These are phyloP conservation scores for Phytophthora hybrid DNA, from an alignment of 352 stramenopile species.

Conservation along the genomic window DNA sequence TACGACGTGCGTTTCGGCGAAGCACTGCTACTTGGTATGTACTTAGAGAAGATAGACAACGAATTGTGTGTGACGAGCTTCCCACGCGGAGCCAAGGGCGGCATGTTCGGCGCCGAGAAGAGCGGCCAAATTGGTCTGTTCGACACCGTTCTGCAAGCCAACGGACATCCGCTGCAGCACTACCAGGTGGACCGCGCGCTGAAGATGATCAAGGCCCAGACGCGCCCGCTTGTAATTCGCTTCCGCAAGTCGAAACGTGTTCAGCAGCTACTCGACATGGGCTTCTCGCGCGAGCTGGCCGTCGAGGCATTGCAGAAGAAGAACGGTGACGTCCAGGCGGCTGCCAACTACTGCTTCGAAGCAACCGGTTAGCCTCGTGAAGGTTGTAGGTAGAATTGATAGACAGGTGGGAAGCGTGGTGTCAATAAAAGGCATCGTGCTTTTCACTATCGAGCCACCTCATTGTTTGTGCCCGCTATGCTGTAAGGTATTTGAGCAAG, in stretches of 20 bases:
- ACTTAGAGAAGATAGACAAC: constrained; percentile 77
- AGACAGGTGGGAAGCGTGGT: constrained; percentile 19
- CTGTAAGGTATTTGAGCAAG: not conserved
- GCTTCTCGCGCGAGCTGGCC: constrained; percentile 64
- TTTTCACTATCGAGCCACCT: not conserved
- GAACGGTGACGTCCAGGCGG: constrained; percentile 67
- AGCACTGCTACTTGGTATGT: constrained; percentile 79
- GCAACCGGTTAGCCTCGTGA: constrained; percentile 20
- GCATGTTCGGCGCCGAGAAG: constrained; percentile 81
- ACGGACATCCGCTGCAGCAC: constrained; percentile 83
- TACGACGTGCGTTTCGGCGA: constrained; percentile 87
- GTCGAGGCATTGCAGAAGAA: constrained; percentile 59
- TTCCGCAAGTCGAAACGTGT: constrained; percentile 77
- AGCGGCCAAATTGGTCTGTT: constrained; percentile 78
- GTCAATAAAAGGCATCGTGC: not conserved
- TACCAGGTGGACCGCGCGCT: constrained; percentile 84
- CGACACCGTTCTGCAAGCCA: constrained; percentile 78
- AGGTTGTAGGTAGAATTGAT: constrained; percentile 8
- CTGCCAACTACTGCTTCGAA: constrained; percentile 78
- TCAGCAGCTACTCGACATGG: constrained; percentile 79
- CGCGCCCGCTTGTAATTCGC: constrained; percentile 76
- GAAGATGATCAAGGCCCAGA: constrained; percentile 89
- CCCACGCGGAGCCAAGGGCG: constrained; percentile 65
- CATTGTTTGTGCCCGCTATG: too few species aligned
- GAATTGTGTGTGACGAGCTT: constrained; percentile 86